Evolutionary conservation across 768 basidiomycete genomes (phyloP), one percentile per base, ranked within the genome.

Genomic region (Boletus coccyginus): DNA sequence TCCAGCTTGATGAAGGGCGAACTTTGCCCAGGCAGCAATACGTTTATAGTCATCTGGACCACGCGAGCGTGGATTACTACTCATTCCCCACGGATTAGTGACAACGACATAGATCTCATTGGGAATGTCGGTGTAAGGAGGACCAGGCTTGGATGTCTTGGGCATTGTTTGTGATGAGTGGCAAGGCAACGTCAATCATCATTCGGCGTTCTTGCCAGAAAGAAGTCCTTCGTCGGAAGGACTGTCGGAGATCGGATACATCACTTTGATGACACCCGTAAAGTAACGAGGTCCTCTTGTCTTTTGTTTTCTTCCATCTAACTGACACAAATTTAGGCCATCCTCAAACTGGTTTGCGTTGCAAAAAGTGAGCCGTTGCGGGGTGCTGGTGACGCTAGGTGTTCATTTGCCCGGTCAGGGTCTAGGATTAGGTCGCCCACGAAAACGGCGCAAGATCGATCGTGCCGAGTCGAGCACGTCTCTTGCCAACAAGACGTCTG

Each of bases 331-430:
- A 38, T 29, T 5, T 31, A 56, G 53, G 10, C 74, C 83, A 2
- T 85, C 84, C 12, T 78, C 82, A 21, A 66, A 86, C 65, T 86
- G 86, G 86, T 63, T 81, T 16, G 75, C 79, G 1, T 64, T 86
- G 43, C 75, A 80, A 60, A 81, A 83, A 70, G 85, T 84, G 49
- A 36, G 71, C n/a, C 31, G 1, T 35, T 14, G 2, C 7, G 3
- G 21, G 39, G 43, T 56, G 55, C 53, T 35, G 46, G 52, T 40
- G 50, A n/a, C 31, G 24, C 11, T 1, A 10, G 17, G 3, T 7
- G 17, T n/a, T 63, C 35, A 62, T 12, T 6, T 7, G 9, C 45
- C 8, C 0, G 0, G 0, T 32, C 45, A 67, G 65, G 57, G 6
- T 16, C 45, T 64, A 14, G 40, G 53, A 33, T 49, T 56, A 11